Base-by-base conservation (phyloP, 2,329 filamentous ascomycete genomes). In the Cordyceps sp. region DNA sequence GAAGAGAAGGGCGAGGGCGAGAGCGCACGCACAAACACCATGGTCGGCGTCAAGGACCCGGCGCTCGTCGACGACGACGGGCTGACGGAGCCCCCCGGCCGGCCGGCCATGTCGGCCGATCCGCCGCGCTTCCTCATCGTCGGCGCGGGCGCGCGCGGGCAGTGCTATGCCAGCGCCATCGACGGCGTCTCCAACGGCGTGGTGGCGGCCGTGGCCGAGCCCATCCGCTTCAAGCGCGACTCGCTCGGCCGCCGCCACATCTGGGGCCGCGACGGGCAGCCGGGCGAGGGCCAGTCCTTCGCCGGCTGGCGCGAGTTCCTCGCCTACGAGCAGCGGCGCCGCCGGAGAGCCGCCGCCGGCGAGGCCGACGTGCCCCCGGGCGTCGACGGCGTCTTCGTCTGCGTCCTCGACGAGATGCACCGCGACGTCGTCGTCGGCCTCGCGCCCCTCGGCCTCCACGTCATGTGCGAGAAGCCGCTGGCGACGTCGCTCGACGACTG, bases 391-490 rank as follows among this genome's bases (percentile, higher is more conserved):
- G 66, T 55, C 21, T 73, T 73, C 40, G 59, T 73, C 14, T 73
- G 68, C 51, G 84, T 92, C 3, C 64, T 88, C 9, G 90, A 98
- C 52, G 81, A 93, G 54, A 77, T 82, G 58, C 90, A 98, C 53
- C 74, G 74, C 31, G 77, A 85, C 34, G 83, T 88, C 30, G 69
- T 93, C 16, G 65, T 77, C 27, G 79, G 73, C 2, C 64, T 93
- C 32, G 77, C 80, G 2, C 69, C 69, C 10, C 57, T 76, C 61
- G 49, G 69, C 3, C 58, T 94, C 30, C 85, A 94, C 52, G 73
- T 96, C 40, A 81, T 94, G 64, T 92, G 85, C 51, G 90, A 98
- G 62, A 98, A 98, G 57, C 90, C 90, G 3, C 59, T 98, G 33
- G 83, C 85, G 0, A 84, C 83, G 16, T 78, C 71, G 0, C 59